These are phyloP conservation scores for Ambrosia trifida DNA, from an alignment of 129 eudicot species.

Conservation along the genomic window DNA sequence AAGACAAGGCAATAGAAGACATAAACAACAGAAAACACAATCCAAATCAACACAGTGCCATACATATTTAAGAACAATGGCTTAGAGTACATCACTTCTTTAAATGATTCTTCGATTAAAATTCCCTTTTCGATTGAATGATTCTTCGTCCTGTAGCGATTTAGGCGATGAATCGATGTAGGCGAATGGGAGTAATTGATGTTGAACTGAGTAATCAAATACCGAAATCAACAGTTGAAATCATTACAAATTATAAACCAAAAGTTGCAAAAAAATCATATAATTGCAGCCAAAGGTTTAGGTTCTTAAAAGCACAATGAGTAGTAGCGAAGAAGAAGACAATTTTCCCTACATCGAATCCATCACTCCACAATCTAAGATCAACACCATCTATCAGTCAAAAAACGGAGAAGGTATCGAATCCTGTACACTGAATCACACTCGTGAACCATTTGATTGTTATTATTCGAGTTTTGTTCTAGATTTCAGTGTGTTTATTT, in stretches of 20 bases:
- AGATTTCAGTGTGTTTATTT: background rate
- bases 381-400: constrained; percentile 82
- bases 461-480: constrained; percentile 8
- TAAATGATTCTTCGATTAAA: no score
- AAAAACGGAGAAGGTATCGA: constrained; percentile 74
- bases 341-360: constrained; percentile 81
- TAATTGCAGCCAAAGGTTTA: constrained; percentile 31
- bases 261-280: constrained; percentile 19
- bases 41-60: constrained; percentile 69
- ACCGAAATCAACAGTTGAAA: background rate
- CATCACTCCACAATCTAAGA: constrained; percentile 94
- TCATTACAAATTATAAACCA: constrained; percentile 3
- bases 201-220: background rate
- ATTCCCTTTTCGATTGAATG: no score
- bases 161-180: no score
- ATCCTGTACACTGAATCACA: background rate
- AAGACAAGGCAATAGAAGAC: constrained; percentile 60
- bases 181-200: no score
- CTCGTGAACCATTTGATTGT: background rate
- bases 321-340: constrained; percentile 91
- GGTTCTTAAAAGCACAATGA: constrained; percentile 46
- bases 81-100: constrained; percentile 67
- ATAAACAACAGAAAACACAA: constrained; percentile 66
- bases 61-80: constrained; percentile 87
- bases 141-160: no score